These are phyloP conservation scores for Ophiostoma populinum DNA, from an alignment of 2,329 filamentous ascomycete genomes.

Conservation along the genomic window DNA sequence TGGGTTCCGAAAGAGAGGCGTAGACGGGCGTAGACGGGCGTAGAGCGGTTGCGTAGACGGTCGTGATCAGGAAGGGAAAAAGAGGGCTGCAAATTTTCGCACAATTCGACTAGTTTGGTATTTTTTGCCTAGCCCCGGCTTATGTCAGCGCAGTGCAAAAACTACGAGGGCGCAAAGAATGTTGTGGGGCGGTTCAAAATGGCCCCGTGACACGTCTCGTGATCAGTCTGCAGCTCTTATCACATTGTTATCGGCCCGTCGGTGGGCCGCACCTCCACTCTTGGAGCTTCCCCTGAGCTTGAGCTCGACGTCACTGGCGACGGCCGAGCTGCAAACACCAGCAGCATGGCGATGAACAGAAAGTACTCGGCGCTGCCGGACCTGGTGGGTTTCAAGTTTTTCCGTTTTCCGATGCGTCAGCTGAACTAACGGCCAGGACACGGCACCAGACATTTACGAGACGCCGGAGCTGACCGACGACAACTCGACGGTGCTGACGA, in stretches of 20 bases:
- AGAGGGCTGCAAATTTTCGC: slow-evolving; percentile 8
- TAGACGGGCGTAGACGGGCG: not conserved
- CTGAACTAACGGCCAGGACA: slow-evolving; percentile 40
- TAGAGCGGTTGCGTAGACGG: not conserved
- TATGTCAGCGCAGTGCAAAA: too few species aligned
- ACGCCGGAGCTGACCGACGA: slow-evolving; percentile 87
- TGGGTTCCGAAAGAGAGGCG: not conserved
- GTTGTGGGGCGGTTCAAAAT: too few species aligned
- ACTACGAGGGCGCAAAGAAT: too few species aligned
- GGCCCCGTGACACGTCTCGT: not conserved
- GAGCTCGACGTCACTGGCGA: too few species aligned
- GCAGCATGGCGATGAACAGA: slow-evolving; percentile 51
- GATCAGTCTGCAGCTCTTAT: not conserved
- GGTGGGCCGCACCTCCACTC: too few species aligned
- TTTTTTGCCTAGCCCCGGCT: not conserved
- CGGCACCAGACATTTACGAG: slow-evolving; percentile 89
- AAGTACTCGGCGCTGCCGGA: slow-evolving; percentile 74
- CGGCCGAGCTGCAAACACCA: not conserved
- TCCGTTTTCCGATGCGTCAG: not conserved
- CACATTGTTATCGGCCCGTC: too few species aligned
- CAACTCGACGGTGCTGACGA: slow-evolving; percentile 59
- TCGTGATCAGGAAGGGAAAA: slow-evolving; percentile 1
- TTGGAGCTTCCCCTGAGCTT: too few species aligned
- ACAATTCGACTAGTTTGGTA: slow-evolving; percentile 3
- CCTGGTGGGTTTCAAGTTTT: slow-evolving; percentile 33